Base-by-base conservation (phyloP, 139 green algal species). In the Chlorella sp. region DNA sequence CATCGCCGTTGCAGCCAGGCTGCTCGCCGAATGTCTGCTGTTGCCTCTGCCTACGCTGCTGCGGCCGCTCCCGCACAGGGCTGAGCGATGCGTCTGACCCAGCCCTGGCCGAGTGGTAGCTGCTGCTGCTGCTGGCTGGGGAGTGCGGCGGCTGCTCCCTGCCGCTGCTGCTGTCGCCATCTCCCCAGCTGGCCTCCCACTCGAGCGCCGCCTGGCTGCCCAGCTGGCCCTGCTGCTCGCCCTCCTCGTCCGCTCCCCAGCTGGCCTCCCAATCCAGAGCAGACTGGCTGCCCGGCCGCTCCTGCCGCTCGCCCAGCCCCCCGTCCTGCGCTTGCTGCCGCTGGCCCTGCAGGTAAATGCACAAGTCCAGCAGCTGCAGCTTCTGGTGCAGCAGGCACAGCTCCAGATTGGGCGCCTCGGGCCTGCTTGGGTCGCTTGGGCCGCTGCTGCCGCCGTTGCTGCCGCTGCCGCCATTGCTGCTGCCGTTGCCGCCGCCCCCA, bases 381-480 rank as follows among this genome's bases (percentile, higher is more conserved):
- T 96, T 96, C 92, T 97, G 93, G n/a, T 98, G 94, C 58, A 97
- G 88, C 77, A 97, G 85, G 84, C 89, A 93, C 60, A 56, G 38
- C 38, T 80, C 51, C 38, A 94, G 89, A 67, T 94, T 87, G 8
- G 69, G 46, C 1, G 40, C 4, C 58, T 58, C 43, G 3, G 72
- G 72, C 72, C 43, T 28, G 72, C n/a, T 38, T 69, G 62, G 4
- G n/a, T 38, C 5, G 67, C 67, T 44, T 34, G 9, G 41, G 5
- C 34, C 8, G 32, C 46, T 34, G 46, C 70, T 92, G 91, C 48
- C 65, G 68, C 2, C 9, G n/a, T 3, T 32, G 30, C 3, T 24
- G 43, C 22, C 17, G 74, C 65, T 30, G 64, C 76, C 58, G n/a
- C 73, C 67, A 44, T 32, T 70, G 60, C 26, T 74, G 28, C 44